Base-by-base conservation (phyloP, 1,139 yeast species). In the Candida labiduridarum region DNA sequence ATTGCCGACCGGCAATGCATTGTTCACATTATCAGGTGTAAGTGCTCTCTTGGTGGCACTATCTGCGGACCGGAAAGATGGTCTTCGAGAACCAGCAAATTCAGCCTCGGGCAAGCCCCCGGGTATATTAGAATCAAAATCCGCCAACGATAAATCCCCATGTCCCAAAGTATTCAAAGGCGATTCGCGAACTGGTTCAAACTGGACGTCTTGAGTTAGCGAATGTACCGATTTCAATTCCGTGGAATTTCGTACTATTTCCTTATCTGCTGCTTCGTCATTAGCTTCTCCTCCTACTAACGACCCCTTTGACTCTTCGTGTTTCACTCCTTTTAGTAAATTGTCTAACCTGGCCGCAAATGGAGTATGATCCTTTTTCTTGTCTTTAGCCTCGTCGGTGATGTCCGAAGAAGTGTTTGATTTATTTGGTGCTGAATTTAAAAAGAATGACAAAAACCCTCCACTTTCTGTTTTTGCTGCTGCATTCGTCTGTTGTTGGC, bases 101-200 rank as follows among this genome's bases (percentile, higher is more conserved):
- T 22, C 36, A 14, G 12, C 15, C 10, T 39, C 31, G n/a, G 29
- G 43, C 15, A 16, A 30, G 10, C 41, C 3, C 64, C 67, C 36
- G 58, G 59, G 0, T 74, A 68, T 53, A 60, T 66, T 40, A 50
- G 29, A 27, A 10, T 79, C 82, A 49, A 85, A 74, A 41, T 81
- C 80, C 47, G 82, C 85, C 15, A 90, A 68, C 0, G 86, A 76
- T 48, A 90, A 71, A 52, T 84, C 83, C 1, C 96, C 96, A 50
- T 78, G 74, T 1, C 96, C 96, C 56, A 89, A 65, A 0, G 95
- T 83, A 35, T 79, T 75, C 22, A 86, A 62, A 0, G 87, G 79
- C 35, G 83, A 72, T 53, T 80, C 75, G 40, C 84, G 71, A 1
- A 87, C 65, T 0, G 92, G 83, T 55, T 78, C 81, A 58, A 88